Base-by-base conservation (phyloP, 2,329 filamentous ascomycete species). In the Fusarium brevicatenulatum region DNA sequence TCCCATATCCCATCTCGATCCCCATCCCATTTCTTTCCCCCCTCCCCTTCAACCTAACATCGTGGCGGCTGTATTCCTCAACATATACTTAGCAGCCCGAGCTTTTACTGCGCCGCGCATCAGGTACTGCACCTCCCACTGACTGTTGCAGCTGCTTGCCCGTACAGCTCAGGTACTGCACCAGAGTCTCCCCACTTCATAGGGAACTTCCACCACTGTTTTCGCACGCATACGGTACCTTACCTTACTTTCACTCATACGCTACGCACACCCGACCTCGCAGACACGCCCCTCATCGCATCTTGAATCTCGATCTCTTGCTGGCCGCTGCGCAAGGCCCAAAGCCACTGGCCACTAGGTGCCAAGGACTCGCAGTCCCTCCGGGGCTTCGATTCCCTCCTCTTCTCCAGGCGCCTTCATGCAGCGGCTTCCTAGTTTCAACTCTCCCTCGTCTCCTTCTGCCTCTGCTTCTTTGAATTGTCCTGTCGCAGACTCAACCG, bases 241-340 rank as follows among this genome's bases (percentile, higher is more conserved):
- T 59, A 47, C 34, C 44, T 42, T 40, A 54, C 52, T 42, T 44
- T 44, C 39, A 50, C 69, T 66, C 66, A 32, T 49, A 55, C 52
- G 39, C 50, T 72, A 70, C 70, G 57, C 62, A 72, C 65, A 72
- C 67, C 71, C 63, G 56, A 68, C 34, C 49, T 73, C 59, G 46
- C 66, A 47, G 58, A 62, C 69, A 62, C 75, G 63, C 73, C 70
- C 66, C 68, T 72, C 66, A 59, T 63, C 63, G 67, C 75, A 78
- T 76, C 76, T 78, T 77, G 73, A 79, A 78, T 76, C 76, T 78
- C 78, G 74, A 79, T 79, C 76, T 73, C 68, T 56, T 76, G 71
- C 75, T 73, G 70, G 67, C 68, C 43, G 40, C 68, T 63, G 68
- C 68, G 61, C 72, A 77, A 56, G 71, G 56, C 72, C 63, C 65